Base-by-base conservation (phyloP, 805 yeast species). In the Starmerella etchellsii region DNA sequence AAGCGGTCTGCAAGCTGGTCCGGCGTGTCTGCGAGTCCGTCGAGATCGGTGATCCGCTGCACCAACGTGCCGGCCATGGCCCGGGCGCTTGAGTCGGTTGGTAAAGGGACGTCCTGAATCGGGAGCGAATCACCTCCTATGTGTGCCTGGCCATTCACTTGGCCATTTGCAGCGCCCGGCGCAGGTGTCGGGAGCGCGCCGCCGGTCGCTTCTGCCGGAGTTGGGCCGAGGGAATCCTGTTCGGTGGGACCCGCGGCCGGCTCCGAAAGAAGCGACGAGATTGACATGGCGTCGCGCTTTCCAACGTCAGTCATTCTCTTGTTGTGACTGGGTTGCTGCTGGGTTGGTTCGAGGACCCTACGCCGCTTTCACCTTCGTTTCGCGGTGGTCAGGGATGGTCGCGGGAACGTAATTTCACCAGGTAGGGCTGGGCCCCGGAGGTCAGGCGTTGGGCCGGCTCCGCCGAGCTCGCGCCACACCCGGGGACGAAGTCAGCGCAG, bases 221-320 rank as follows among this genome's bases (percentile, higher is more conserved):
- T n/a, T n/a, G n/a, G n/a, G n/a, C n/a, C n/a, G n/a, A n/a, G n/a
- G n/a, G n/a, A 19, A n/a, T n/a, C n/a, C n/a, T n/a, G n/a, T n/a
- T n/a, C n/a, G n/a, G 31, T 32, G 25, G 27, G 25, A 22, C 32
- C 6, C 29, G 39, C n/a, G 31, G 24, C 14, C 16, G 19, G 41
- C 37, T 32, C 48, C 31, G 41, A 40, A 27, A 43, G 43, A 34
- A 46, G 47, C 30, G 48, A 37, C 39, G 52, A 43, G 22, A 47
- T 46, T 30, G 52, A 31, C 52, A 46, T 48, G 23, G 50, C 48
- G 36, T 48, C 52, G 13, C 51, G 43, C 18, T 44, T 32, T 30
- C 44, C 40, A 20, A 41, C 48, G 28, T 45, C 49, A 20, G 46
- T 39, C 49, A 45, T 45, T 5, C 10, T 23, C n/a, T n/a, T n/a